Percentiles rank a stretch among this genome's conserved stretches.
phyloP scores from a whole-genome alignment of 1,284 basidiomycete genomes.

The Kwoniella shivajii region DNA sequence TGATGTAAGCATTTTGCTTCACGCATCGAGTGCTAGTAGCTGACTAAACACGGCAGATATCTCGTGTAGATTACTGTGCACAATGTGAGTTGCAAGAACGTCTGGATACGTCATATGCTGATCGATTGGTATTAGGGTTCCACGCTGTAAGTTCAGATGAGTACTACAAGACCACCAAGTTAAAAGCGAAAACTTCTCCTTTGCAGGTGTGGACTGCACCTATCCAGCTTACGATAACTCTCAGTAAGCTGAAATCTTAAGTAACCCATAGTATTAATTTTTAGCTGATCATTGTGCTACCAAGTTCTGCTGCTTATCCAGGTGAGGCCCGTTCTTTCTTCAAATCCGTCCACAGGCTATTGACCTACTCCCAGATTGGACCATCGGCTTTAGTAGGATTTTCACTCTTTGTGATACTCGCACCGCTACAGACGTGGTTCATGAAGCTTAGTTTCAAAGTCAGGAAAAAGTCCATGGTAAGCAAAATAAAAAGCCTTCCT shows the following conservation, averaged over 20 bases:
- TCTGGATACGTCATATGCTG: not conserved
- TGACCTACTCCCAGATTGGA: conserved; percentile 60
- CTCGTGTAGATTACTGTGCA: conserved; percentile 49
- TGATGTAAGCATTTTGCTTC: conserved; percentile 59
- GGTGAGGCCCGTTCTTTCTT: conserved; percentile 52
- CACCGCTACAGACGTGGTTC: conserved; percentile 69
- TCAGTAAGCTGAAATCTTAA: conserved; percentile 56
- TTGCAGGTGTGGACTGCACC: conserved; percentile 65
- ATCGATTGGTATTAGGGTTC: conserved; percentile 59
- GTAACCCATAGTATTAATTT: too few relatives aligned
- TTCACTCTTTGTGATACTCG: conserved; percentile 67
- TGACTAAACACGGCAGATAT: conserved; percentile 28
- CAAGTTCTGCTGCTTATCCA: conserved; percentile 62
- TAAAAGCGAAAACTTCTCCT: conserved; percentile 1
- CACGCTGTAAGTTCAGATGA: conserved; percentile 32
- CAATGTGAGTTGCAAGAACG: conserved; percentile 32
- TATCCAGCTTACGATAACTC: conserved; percentile 64
- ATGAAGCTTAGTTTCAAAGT: conserved; percentile 70
- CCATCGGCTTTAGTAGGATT: conserved; percentile 77
- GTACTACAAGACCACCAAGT: not conserved
- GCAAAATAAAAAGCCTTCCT: not conserved
- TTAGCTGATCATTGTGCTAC: too few relatives aligned
- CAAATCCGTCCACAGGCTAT: not conserved
- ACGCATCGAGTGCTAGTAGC: not conserved
- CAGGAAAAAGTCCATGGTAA: conserved; percentile 62